Conservation (phyloP, 306 rosid genomes). For the Lithocarpus polystachyus region DNA sequence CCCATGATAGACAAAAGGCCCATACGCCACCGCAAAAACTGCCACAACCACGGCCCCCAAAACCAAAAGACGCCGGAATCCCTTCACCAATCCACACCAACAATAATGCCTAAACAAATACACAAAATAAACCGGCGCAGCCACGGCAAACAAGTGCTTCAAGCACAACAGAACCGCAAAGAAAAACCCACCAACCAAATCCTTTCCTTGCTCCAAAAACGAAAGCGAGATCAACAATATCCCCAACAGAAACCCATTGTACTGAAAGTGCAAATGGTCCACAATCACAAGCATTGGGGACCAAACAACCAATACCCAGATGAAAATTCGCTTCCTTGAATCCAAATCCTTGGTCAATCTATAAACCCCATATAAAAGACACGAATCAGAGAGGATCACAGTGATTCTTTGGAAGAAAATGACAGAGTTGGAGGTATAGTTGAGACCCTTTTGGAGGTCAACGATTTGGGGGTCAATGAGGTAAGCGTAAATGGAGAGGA, state of each 20-base stretch:
- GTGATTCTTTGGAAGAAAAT: slow-evolving; percentile 68
- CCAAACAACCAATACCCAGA: slow-evolving; percentile 75
- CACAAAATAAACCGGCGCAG: slow-evolving; percentile 81
- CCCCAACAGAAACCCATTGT: slow-evolving; percentile 92
- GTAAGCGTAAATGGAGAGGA: slow-evolving; percentile 58
- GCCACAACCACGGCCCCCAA: slow-evolving; percentile 65
- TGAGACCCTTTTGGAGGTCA: slow-evolving; percentile 65
- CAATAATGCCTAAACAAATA: slow-evolving; percentile 89
- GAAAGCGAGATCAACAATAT: slow-evolving; percentile 78
- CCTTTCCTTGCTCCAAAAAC: slow-evolving; percentile 81
- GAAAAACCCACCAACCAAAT: slow-evolving; percentile 71
- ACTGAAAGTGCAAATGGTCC: slow-evolving; percentile 90
- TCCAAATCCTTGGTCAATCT: slow-evolving; percentile 49
- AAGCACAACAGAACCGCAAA: slow-evolving; percentile 75
- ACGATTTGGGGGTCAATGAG: slow-evolving; percentile 70
- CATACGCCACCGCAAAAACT: slow-evolving; percentile 72
- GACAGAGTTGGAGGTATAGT: slow-evolving; percentile 45
- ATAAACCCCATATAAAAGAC: slow-evolving; percentile 65
- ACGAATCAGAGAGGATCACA: slow-evolving; percentile 63
- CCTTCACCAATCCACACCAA: slow-evolving; percentile 61
- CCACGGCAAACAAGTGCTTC: slow-evolving; percentile 91
- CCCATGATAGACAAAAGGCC: slow-evolving; percentile 76
- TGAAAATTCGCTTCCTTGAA: slow-evolving; percentile 47
- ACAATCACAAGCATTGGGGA: slow-evolving; percentile 87
- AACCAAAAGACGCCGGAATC: slow-evolving; percentile 55